These are phyloP conservation scores for Zhuliangozyma parablackwelliae DNA, from an alignment of 1,139 yeast species.

Conservation along the genomic window DNA sequence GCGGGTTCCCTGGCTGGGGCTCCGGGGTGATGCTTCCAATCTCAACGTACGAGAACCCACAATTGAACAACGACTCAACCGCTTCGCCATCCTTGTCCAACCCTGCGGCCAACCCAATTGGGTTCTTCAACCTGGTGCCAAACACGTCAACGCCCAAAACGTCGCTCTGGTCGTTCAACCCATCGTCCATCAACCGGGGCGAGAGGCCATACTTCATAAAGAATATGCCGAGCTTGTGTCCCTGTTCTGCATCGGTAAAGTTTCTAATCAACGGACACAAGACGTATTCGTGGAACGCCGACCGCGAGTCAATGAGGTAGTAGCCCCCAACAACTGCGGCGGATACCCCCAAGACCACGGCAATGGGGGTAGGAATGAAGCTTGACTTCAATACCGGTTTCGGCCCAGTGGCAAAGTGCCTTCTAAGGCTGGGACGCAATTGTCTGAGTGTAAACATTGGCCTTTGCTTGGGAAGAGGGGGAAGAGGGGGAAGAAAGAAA, in stretches of 20 bases:
- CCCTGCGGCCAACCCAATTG: constrained; percentile 95
- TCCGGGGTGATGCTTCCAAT: constrained; percentile 90
- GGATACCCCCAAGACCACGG: constrained; percentile 19
- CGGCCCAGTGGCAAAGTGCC: background rate
- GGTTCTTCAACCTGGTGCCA: constrained; percentile 61
- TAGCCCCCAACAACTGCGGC: constrained; percentile 25
- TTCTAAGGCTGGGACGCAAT: background rate
- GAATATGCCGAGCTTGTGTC: constrained; percentile 73
- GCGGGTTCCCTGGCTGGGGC: constrained; percentile 92
- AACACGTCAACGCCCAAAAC: constrained; percentile 58
- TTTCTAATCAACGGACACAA: constrained; percentile 71
- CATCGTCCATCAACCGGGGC: constrained; percentile 56
- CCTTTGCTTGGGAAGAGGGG: background rate
- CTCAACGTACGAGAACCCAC: constrained; percentile 88
- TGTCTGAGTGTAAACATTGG: background rate
- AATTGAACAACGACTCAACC: constrained; percentile 71
- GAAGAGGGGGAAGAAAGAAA: background rate
- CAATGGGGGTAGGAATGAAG: constrained; percentile 26
- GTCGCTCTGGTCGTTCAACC: constrained; percentile 41
- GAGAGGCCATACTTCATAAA: constrained; percentile 65
- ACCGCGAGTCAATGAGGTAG: constrained; percentile 68
- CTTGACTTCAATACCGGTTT: constrained; percentile 15
- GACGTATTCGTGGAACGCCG: constrained; percentile 77
- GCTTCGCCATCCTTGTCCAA: constrained; percentile 93
- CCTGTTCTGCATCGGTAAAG: constrained; percentile 76